A percentile compares a stretch with the other conserved stretches of the same genome.
phyloP scores from a whole-genome alignment of 352 stramenopile species.

The Phytophthora meadii region DNA sequence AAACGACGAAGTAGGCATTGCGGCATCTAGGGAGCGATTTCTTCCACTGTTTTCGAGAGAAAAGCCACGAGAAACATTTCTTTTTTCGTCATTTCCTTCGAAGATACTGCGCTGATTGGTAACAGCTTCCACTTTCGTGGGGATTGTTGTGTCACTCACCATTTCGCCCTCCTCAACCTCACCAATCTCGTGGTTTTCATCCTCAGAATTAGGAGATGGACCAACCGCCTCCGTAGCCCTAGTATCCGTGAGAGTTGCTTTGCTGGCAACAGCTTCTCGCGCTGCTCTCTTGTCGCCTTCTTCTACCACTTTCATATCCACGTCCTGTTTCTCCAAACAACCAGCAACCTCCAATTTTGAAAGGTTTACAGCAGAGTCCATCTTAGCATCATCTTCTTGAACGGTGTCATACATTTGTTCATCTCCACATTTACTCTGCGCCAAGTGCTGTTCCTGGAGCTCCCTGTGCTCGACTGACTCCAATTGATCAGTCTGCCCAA shows the following conservation, averaged over 20 bases:
- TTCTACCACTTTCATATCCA: conserved; percentile 22
- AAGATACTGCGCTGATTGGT: conserved; percentile 1
- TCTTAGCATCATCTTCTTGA: conserved; percentile 20
- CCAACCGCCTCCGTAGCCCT: conserved; percentile 2
- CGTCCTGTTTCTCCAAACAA: conserved; percentile 10
- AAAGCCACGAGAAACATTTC: not conserved
- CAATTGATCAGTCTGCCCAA: not conserved
- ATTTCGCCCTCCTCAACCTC: conserved; percentile 42
- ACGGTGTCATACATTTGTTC: not conserved
- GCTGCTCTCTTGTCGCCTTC: not conserved
- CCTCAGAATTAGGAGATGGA: too few relatives aligned
- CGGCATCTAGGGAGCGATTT: conserved; percentile 9
- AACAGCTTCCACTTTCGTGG: not conserved
- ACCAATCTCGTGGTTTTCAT: not conserved
- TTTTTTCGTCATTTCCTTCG: not conserved
- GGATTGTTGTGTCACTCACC: conserved; percentile 20
- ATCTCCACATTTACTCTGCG: not conserved
- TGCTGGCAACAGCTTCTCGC: not conserved
- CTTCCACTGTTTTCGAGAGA: not conserved
- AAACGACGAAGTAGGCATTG: not conserved
- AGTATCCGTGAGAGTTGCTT: not conserved
- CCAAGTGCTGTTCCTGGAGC: not conserved
- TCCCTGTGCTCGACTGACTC: not conserved
- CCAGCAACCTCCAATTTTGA: conserved; percentile 10
- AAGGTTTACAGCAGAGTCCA: not conserved